phyloP scores from a whole-genome alignment of 768 basidiomycete species.

The Auricularia auricula-judae region DNA sequence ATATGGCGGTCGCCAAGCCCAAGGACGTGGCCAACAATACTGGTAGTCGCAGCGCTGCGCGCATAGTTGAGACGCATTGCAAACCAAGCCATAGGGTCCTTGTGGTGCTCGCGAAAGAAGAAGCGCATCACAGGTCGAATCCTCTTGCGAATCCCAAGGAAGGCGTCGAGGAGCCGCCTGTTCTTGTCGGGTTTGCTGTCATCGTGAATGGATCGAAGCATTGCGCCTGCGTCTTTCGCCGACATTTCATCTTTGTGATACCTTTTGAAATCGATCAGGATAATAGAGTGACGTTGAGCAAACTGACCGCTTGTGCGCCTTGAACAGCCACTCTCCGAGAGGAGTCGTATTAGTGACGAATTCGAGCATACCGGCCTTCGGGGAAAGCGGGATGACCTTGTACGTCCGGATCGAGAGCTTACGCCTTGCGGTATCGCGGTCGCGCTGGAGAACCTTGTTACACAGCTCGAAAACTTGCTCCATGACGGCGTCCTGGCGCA shows the following conservation, averaged over 20 bases:
- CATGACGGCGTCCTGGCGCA: conserved; percentile 98
- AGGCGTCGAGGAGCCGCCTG: conserved; percentile 16
- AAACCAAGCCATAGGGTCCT: conserved; percentile 85
- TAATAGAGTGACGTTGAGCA: not conserved
- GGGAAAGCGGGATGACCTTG: conserved; percentile 76
- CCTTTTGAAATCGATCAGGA: not conserved
- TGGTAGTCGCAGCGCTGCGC: conserved; percentile 85
- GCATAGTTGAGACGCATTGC: conserved; percentile 81
- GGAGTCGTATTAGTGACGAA: conserved; percentile 75
- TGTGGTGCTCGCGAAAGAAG: conserved; percentile 86
- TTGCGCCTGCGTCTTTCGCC: not conserved
- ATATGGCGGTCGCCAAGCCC: conserved; percentile 90
- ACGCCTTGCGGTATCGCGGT: conserved; percentile 67
- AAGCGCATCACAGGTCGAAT: conserved; percentile 88
- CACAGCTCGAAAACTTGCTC: conserved; percentile 92
- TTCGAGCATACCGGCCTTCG: conserved; percentile 77
- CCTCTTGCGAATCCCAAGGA: conserved; percentile 25
- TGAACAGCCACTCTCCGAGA: conserved; percentile 47
- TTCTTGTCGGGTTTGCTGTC: not conserved
- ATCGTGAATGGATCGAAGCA: not conserved
- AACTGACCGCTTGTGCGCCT: conserved; percentile 52
- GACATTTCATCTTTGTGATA: conserved; percentile 4
- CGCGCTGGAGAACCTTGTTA: conserved; percentile 61
- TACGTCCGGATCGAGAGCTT: conserved; percentile 71
- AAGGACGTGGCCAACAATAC: conserved; percentile 86